phyloP scores from a whole-genome alignment of 2,329 filamentous ascomycete genomes.

The Domatiomyces catenatus region DNA sequence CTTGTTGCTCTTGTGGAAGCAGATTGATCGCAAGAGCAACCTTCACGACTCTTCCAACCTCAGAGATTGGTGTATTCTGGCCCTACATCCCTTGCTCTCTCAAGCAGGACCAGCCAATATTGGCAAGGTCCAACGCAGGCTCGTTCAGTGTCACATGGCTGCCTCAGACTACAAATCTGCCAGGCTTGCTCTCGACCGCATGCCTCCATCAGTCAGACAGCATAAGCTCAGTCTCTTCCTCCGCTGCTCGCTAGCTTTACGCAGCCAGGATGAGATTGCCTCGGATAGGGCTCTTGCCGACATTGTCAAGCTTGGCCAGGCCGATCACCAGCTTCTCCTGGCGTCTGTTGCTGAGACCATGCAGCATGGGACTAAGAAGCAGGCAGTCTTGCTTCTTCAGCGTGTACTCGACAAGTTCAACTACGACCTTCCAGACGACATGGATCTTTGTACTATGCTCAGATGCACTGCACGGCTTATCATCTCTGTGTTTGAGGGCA shows the following conservation, averaged over 20 bases:
- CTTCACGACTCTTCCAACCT: conserved; percentile 38
- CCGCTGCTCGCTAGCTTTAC: conserved; percentile 57
- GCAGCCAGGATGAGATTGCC: conserved; percentile 34
- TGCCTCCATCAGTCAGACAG: too few relatives aligned
- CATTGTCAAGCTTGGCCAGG: not conserved
- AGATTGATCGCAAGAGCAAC: conserved; percentile 38
- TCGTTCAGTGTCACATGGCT: conserved; percentile 44
- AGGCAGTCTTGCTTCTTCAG: conserved; percentile 45
- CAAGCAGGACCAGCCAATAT: conserved; percentile 50
- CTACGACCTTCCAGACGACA: conserved; percentile 29
- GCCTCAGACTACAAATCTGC: conserved; percentile 39
- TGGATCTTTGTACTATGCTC: conserved; percentile 50
- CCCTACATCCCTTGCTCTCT: conserved; percentile 51
- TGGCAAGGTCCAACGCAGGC: conserved; percentile 48
- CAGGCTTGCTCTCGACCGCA: conserved; percentile 26
- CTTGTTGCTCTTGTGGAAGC: conserved; percentile 61
- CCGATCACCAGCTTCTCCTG: conserved; percentile 49
- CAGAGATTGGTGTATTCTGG: conserved; percentile 56
- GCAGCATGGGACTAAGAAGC: conserved; percentile 43
- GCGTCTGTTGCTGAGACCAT: conserved; percentile 69
- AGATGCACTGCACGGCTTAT: conserved; percentile 33
- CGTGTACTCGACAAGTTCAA: conserved; percentile 44
- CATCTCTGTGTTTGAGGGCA: conserved; percentile 26
- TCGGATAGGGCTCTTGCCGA: conserved; percentile 7
- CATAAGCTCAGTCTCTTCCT: conserved; percentile 39